phyloP scores from a whole-genome alignment of 495 filamentous ascomycete species.

The Geoglossum glabrum region DNA sequence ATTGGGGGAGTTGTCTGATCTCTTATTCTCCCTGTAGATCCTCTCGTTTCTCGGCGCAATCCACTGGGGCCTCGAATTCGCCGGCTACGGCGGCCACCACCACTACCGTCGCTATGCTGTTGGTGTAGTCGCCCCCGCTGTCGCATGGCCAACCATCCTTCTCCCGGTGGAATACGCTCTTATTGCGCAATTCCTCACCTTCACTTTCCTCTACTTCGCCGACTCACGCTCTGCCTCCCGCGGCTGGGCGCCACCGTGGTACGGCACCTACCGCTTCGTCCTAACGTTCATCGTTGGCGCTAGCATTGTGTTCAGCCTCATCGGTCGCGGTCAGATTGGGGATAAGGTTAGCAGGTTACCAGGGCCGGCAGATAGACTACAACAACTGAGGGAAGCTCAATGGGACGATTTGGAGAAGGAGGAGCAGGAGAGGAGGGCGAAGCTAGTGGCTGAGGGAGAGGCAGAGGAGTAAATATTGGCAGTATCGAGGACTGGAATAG shows the following conservation, averaged over 20 bases:
- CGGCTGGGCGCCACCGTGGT: slow-evolving; percentile 86
- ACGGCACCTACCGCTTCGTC: slow-evolving; percentile 83
- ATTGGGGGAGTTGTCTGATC: no score
- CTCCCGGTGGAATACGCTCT: slow-evolving; percentile 76
- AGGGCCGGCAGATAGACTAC: slow-evolving; percentile 40
- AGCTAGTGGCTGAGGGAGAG: slow-evolving; percentile 26
- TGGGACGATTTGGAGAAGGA: slow-evolving; percentile 34
- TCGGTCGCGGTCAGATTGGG: slow-evolving; percentile 71
- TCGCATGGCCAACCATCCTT: slow-evolving; percentile 87
- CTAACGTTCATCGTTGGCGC: slow-evolving; percentile 83
- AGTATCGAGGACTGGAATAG: no score
- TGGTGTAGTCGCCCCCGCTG: slow-evolving; percentile 59
- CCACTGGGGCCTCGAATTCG: slow-evolving; percentile 83
- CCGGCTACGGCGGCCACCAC: slow-evolving; percentile 48
- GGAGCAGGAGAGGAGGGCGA: slow-evolving; percentile 31
- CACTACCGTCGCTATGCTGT: slow-evolving; percentile 63
- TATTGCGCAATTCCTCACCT: slow-evolving; percentile 74
- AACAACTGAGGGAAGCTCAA: slow-evolving; percentile 36
- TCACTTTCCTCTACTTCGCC: slow-evolving; percentile 75
- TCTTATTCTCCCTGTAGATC: slow-evolving; percentile 30
- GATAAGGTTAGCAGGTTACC: slow-evolving; percentile 27
- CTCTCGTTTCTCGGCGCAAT: slow-evolving; percentile 92
- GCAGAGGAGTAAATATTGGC: slow-evolving; percentile 5
- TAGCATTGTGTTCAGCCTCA: slow-evolving; percentile 66
- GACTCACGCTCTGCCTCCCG: slow-evolving; percentile 53